Percentiles rank a stretch among this genome's conserved stretches.
These are phyloP conservation scores for Mycena galericulata DNA, from an alignment of 768 basidiomycete genomes.

Conservation along the genomic window DNA sequence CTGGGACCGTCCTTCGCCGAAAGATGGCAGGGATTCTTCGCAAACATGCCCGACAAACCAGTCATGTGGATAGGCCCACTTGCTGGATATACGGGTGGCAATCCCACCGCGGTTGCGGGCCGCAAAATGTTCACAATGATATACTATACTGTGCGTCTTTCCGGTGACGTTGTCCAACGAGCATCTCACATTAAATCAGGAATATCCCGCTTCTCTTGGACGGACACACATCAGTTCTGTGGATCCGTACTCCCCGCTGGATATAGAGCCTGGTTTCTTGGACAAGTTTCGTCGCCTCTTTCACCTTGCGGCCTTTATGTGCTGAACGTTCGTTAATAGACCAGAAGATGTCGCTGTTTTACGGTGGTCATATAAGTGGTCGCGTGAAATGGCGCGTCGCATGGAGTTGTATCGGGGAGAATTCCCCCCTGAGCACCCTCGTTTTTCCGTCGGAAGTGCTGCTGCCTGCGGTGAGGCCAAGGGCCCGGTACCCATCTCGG, in stretches of 20 bases:
- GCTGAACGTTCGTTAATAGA: background rate
- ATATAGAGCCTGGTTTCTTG: slow-evolving; percentile 48
- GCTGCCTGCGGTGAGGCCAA: slow-evolving; percentile 1
- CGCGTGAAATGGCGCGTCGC: slow-evolving; percentile 54
- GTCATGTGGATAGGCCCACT: slow-evolving; percentile 47
- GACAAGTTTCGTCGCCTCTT: slow-evolving; percentile 42
- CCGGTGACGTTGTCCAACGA: background rate
- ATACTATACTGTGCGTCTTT: slow-evolving; percentile 47
- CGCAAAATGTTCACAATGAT: slow-evolving; percentile 42
- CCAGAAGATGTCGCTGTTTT: slow-evolving; percentile 44
- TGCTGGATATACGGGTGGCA: slow-evolving; percentile 48
- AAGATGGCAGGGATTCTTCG: slow-evolving; percentile 64
- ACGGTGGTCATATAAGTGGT: slow-evolving; percentile 51
- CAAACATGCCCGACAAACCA: slow-evolving; percentile 64
- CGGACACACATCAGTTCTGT: slow-evolving; percentile 51
- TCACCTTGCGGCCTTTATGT: no score
- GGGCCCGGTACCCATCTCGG: slow-evolving; percentile 28
- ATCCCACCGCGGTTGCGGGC: background rate
- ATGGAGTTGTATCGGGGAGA: slow-evolving; percentile 44
- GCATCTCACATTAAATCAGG: slow-evolving; percentile 20
- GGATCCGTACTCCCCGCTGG: slow-evolving; percentile 44
- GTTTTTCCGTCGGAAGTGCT: slow-evolving; percentile 1
- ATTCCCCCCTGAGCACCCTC: background rate
- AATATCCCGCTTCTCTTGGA: slow-evolving; percentile 50
- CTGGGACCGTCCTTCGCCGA: slow-evolving; percentile 60